Evolutionary conservation across 129 eudicot genomes (phyloP), one percentile per base, ranked within the genome.

Genomic region (Artemisia annua): DNA sequence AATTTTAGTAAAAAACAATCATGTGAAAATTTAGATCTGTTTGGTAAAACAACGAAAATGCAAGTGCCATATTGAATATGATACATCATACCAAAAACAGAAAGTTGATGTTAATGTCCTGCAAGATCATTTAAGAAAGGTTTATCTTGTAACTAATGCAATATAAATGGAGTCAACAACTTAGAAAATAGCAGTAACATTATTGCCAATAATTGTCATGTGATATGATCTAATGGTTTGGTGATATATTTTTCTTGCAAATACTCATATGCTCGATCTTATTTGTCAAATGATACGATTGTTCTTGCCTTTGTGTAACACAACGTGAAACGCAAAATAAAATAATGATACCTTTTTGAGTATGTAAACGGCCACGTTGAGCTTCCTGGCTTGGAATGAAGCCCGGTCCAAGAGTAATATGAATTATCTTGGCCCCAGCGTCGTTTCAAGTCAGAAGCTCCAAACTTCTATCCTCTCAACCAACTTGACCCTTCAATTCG

Each of bases 341-440:
- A 28, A 14, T 2, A 11, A 43, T 3, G 46, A 76, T 76, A 76
- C 80, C 80, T 69, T 8, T 49, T 68, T 59, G 54, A 68, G 70
- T 15, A 59, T 44, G 56, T 26, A 59, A 1, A 52, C 52, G 60
- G 35, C 3, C 22, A 18, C 22, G 53, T 68, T 20, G 70, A 76
- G 75, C 63, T 50, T 26, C 52, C 75, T 76, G 80, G 48, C 80
- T 76, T 76, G 75, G 80, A 76, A 76, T 48, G 80, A 76, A 60
- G 75, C 70, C 75, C 11, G 58, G 50, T 76, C 80, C 80, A 76
- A 76, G 80, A 77, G 13, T 77, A 77, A 76, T 30, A 28, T 48
- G 2, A 30, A 50, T 69, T 77, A 77, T 69, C 81, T 59, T 77
- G 81, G 75, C 48, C 51, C 55, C n/a, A 70, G 28, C 81, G 46